Conservation (phyloP, 2,329 filamentous ascomycete genomes). For the Cladophialophora carrionii region DNA sequence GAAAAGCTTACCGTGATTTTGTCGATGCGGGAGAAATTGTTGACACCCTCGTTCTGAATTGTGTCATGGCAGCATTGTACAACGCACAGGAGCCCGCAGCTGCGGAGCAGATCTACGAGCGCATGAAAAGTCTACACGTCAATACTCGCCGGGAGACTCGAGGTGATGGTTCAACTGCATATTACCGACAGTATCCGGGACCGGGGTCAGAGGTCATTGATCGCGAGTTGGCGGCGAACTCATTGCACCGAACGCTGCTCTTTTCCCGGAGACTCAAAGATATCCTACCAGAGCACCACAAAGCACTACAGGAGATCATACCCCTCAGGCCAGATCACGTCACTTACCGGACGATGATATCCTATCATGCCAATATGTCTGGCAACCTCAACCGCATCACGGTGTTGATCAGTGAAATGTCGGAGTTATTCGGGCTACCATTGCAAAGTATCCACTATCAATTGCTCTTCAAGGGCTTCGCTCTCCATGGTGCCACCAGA, state of each 20-base stretch:
- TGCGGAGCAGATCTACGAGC: conserved; percentile 78
- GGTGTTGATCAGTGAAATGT: conserved; percentile 78
- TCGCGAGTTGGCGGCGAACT: conserved; percentile 47
- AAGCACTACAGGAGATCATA: conserved; percentile 66
- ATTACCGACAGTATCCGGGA: conserved; percentile 38
- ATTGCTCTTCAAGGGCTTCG: conserved; percentile 80
- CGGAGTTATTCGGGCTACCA: conserved; percentile 64
- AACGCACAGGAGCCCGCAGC: conserved; percentile 73
- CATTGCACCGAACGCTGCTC: conserved; percentile 54
- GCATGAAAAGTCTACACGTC: conserved; percentile 71
- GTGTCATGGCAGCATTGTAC: conserved; percentile 78
- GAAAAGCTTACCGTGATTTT: conserved; percentile 77
- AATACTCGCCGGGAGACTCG: conserved; percentile 45
- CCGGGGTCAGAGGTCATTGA: conserved; percentile 47
- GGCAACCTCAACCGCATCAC: conserved; percentile 74
- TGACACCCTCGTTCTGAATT: conserved; percentile 84
- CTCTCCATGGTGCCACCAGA: conserved; percentile 65
- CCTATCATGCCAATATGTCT: conserved; percentile 68
- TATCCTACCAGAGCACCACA: conserved; percentile 59
- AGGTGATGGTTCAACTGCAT: conserved; percentile 36
- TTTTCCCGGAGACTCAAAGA: conserved; percentile 49
- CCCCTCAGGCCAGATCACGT: conserved; percentile 72
- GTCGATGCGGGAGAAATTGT: conserved; percentile 85
- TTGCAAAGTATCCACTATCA: conserved; percentile 78
- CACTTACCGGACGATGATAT: conserved; percentile 79